Conservation (phyloP, 108 stramenopile species). For the Hondaea fermentalgiana region DNA sequence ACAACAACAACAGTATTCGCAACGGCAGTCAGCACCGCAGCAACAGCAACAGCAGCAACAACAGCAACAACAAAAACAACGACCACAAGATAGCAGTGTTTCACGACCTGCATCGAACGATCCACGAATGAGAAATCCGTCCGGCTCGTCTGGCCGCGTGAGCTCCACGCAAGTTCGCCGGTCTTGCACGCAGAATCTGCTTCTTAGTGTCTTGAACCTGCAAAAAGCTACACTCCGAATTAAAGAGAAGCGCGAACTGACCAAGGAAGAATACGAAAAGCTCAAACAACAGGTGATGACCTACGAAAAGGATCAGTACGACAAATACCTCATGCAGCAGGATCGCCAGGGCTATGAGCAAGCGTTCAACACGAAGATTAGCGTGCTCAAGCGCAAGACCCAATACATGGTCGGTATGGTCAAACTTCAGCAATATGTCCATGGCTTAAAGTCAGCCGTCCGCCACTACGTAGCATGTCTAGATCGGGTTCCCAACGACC, state of each 20-base stretch:
- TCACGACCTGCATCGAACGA: too few relatives aligned
- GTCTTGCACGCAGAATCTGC: too few relatives aligned
- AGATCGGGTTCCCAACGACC: too few relatives aligned
- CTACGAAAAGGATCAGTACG: not conserved
- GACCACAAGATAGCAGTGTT: too few relatives aligned
- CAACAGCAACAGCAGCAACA: not conserved
- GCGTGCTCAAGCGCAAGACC: not conserved
- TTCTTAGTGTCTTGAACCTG: too few relatives aligned
- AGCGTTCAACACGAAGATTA: not conserved
- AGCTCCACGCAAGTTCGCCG: too few relatives aligned
- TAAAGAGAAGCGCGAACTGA: not conserved
- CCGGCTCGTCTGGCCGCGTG: too few relatives aligned
- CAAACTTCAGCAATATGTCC: too few relatives aligned
- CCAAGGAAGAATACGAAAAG: not conserved
- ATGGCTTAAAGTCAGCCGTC: too few relatives aligned
- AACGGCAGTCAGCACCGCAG: not conserved
- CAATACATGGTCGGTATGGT: too few relatives aligned
- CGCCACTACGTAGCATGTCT: too few relatives aligned
- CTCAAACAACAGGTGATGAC: not conserved
- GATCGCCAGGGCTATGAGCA: not conserved
- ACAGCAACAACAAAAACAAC: not conserved
- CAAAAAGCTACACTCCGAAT: not conserved
- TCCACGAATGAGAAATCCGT: too few relatives aligned
- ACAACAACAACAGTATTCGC: not conserved
- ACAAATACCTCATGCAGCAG: not conserved